Base-by-base conservation (phyloP, 2,329 filamentous ascomycete species). In the Tolypocladium tropicale region DNA sequence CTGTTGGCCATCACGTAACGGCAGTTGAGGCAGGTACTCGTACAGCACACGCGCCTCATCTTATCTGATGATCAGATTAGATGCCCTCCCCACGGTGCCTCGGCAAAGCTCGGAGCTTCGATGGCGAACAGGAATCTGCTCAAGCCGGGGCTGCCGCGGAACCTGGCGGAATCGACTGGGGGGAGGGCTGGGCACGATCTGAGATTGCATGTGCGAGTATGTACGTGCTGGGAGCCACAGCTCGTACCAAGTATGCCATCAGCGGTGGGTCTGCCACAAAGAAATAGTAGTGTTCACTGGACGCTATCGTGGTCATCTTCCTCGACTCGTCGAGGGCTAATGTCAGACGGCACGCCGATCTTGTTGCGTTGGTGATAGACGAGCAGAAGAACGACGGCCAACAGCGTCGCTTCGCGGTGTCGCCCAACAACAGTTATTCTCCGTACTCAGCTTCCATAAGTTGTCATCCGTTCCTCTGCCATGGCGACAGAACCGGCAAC, bases 1-100 rank as follows among this genome's bases (percentile, higher is more conserved):
- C n/a, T n/a, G 25, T 16, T 10, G 43, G 23, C 6, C 23, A 25
- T 28, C 28, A 48, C 43, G 43, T 48, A 30, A 30, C 9, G 43
- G 43, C 2, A 28, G 23, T 46, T 23, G 23, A 28, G 41, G 23
- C 18, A 36, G 32, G 23, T 32, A 32, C 30, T 32, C 30, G 16
- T 50, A 36, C 33, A 46, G 7, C 1, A 7, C 36, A 6, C 18
- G 7, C 7, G 14, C 37, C 18, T 21, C 65, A 74, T 74, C 72
- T 74, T 72, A 74, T 74, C 72, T 67, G 72, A 74, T 74, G 62
- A 74, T 74, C 72, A 71, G 71, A 74, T 74, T 72, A 74, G 68
- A 72, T 72, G 66, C 57, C 28, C 6, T 14, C 28, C 25, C 23
- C 46, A 3, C 14, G 10, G 25, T 4, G 3, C 23, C 43, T 59